These are phyloP conservation scores for Penicillium sp. DNA, from an alignment of 2,329 filamentous ascomycete genomes.

Conservation along the genomic window DNA sequence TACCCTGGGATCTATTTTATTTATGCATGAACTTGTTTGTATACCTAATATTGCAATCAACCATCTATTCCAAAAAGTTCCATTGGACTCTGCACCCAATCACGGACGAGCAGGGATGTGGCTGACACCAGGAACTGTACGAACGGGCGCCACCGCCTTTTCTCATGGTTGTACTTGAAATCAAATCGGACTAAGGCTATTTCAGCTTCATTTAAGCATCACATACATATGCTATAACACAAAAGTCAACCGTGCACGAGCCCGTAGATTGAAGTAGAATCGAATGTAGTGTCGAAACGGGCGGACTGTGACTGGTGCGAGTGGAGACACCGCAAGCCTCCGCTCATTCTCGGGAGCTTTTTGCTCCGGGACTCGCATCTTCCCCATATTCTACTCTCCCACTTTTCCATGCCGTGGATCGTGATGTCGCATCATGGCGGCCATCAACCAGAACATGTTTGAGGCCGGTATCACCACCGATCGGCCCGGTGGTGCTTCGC, in stretches of 20 bases:
- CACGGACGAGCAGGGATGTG: too few species aligned
- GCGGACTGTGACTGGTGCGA: constrained; percentile 9
- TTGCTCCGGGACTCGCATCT: constrained; percentile 13
- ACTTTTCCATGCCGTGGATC: constrained; percentile 25
- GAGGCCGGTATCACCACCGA: constrained; percentile 34
- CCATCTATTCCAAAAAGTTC: background rate
- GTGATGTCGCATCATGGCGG: constrained; percentile 40
- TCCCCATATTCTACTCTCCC: constrained; percentile 12
- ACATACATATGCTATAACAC: too few species aligned
- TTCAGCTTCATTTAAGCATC: too few species aligned
- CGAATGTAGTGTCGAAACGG: background rate
- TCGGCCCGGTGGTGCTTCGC: constrained; percentile 28
- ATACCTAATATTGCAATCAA: background rate
- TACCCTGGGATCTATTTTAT: constrained; percentile 3
- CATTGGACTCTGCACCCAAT: background rate
- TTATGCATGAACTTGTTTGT: background rate
- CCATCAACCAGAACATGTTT: constrained; percentile 45
- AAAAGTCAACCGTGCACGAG: background rate
- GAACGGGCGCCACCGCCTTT: too few species aligned
- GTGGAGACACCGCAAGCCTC: constrained; percentile 5
- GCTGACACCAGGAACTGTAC: too few species aligned
- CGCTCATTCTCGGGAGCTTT: constrained; percentile 18
- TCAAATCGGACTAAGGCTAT: too few species aligned
- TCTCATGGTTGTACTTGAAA: too few species aligned
- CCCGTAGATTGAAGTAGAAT: background rate